Evolutionary conservation across 345 rosid genomes (phyloP).

Genomic region (Rubroshorea leprosula): DNA sequence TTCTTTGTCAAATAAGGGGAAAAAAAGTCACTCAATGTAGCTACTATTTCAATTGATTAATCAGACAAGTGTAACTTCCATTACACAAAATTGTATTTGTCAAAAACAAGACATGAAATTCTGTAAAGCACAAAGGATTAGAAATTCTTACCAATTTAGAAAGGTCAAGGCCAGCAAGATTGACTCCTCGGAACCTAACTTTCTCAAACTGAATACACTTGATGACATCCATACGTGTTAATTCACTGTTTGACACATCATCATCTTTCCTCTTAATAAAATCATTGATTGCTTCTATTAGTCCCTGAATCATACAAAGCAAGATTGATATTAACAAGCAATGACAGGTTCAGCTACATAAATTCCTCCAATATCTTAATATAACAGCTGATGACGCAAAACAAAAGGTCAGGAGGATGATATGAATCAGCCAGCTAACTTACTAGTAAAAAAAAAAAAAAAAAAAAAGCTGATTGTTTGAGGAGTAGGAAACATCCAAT

Average conservation of each 20-base stretch:
- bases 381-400: background rate
- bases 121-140: conserved; percentile 13
- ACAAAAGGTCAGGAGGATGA: background rate
- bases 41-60: too few species aligned
- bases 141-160: conserved; percentile 73
- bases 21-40: background rate
- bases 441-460: background rate
- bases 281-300: conserved; percentile 49
- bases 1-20: background rate
- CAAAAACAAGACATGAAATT: background rate
- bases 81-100: background rate
- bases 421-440: background rate
- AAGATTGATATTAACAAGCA: background rate
- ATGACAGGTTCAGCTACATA: background rate
- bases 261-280: conserved; percentile 46
- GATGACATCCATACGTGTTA: conserved; percentile 76
- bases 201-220: conserved; percentile 77
- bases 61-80: background rate
- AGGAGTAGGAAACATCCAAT: background rate
- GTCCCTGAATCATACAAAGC: conserved; percentile 42
- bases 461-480: background rate
- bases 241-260: conserved; percentile 55
- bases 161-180: conserved; percentile 86
- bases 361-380: background rate
- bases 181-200: conserved; percentile 79